Evolutionary conservation across 2,329 filamentous ascomycete genomes (phyloP).

Genomic region (Trichoderma atroviride): DNA sequence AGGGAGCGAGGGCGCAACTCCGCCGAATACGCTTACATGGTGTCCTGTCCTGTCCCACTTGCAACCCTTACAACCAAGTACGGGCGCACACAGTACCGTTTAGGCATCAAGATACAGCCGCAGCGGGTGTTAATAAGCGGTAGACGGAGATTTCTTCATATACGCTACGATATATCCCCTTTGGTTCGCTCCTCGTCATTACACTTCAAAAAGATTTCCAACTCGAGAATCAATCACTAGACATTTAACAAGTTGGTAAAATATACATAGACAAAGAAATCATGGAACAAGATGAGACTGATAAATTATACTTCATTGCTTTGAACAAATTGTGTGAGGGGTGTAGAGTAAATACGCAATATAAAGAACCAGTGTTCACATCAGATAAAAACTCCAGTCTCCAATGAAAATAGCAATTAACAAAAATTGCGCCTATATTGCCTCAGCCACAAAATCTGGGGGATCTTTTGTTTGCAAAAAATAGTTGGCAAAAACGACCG

Average conservation of each 20-base stretch:
- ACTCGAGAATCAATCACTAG: neutral
- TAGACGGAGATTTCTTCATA: neutral
- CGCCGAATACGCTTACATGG: neutral
- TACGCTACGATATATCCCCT: neutral
- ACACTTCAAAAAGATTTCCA: neutral
- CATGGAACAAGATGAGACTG: neutral
- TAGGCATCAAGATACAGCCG: constrained; percentile 19
- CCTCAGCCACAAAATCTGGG: neutral
- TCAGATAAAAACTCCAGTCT: neutral
- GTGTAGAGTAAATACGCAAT: neutral
- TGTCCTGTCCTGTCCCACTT: neutral
- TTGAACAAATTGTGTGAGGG: constrained; percentile 15
- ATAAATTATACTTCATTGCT: constrained; percentile 11
- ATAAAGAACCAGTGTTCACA: neutral
- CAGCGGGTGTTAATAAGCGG: neutral
- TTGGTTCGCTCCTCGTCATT: neutral
- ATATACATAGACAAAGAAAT: neutral
- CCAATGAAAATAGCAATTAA: neutral
- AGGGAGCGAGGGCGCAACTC: neutral
- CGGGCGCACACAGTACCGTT: neutral
- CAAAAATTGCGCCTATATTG: neutral
- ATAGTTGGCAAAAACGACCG: constrained; percentile 8
- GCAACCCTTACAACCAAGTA: neutral
- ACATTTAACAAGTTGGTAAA: neutral
- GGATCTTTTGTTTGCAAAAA: neutral